A percentile compares a stretch with the other conserved stretches of the same genome.
phyloP scores from a whole-genome alignment of 352 stramenopile species.

The Pythium brachiatum region DNA sequence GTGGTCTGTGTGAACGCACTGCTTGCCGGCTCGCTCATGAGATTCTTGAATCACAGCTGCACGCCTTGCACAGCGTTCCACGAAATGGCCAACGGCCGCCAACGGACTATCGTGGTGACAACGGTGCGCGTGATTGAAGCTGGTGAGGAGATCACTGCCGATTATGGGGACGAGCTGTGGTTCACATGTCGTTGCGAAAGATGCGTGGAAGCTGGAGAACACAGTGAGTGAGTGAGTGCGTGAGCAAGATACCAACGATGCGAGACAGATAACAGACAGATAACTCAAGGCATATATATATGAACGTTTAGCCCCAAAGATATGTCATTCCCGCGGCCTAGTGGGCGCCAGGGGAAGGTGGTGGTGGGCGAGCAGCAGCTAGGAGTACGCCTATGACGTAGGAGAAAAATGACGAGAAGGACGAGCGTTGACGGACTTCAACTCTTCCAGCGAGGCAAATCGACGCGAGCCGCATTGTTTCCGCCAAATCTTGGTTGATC shows the following conservation, averaged over 20 bases:
- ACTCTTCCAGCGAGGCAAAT: background rate
- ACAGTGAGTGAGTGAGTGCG: background rate
- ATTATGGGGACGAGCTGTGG: conserved; percentile 1
- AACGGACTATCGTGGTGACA: background rate
- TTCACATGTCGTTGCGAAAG: background rate
- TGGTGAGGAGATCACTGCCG: conserved; percentile 8
- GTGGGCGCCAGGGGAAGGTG: background rate
- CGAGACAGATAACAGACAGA: background rate
- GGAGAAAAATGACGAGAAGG: conserved; percentile 1
- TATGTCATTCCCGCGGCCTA: background rate
- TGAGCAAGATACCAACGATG: background rate
- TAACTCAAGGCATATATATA: background rate
- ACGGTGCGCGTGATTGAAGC: background rate
- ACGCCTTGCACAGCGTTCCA: background rate
- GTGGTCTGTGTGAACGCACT: conserved; percentile 4
- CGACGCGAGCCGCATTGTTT: background rate
- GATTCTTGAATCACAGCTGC: conserved; percentile 12
- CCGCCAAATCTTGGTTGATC: background rate
- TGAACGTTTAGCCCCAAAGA: background rate
- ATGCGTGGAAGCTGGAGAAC: background rate
- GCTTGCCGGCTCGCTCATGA: background rate
- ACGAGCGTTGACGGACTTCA: background rate
- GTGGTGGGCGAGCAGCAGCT: background rate
- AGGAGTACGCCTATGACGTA: background rate
- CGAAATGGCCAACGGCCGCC: background rate